Conservation (phyloP, 2,329 filamentous ascomycete genomes). For the Sarocladiaceae sp. region DNA sequence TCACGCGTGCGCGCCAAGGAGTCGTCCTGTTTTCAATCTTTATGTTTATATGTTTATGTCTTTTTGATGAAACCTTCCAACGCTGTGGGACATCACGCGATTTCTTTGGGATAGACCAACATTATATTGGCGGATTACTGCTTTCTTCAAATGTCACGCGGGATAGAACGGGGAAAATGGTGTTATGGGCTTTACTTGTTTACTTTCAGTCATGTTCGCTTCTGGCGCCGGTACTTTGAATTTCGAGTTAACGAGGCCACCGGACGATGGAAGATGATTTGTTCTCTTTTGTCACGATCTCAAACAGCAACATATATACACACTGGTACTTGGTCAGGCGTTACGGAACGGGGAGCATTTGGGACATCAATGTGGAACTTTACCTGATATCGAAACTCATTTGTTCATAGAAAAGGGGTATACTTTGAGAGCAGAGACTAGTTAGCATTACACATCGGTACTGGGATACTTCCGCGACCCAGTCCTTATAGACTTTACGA, state of each 20-base stretch:
- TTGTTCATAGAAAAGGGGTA: neutral
- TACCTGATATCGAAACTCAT: neutral
- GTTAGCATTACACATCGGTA: neutral
- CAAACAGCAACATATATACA: neutral
- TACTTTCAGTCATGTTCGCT: too few species aligned
- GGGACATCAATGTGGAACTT: constrained; percentile 2
- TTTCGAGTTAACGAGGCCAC: too few species aligned
- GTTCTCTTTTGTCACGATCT: neutral
- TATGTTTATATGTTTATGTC: neutral
- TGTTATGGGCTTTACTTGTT: neutral
- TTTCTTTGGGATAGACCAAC: neutral
- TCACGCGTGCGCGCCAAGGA: neutral
- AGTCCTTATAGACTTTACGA: constrained; percentile 5
- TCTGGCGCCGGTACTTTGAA: too few species aligned
- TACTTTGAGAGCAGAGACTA: neutral
- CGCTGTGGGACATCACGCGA: neutral
- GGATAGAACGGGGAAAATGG: constrained; percentile 1
- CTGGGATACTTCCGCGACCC: neutral
- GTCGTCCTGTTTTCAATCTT: neutral
- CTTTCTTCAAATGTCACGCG: neutral
- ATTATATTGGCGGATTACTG: neutral
- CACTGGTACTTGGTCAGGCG: neutral
- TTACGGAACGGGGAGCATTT: neutral
- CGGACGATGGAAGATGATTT: neutral
- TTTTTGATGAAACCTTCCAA: neutral